Base-by-base conservation (phyloP, 495 filamentous ascomycete species). In the Emericellopsis terricola region DNA sequence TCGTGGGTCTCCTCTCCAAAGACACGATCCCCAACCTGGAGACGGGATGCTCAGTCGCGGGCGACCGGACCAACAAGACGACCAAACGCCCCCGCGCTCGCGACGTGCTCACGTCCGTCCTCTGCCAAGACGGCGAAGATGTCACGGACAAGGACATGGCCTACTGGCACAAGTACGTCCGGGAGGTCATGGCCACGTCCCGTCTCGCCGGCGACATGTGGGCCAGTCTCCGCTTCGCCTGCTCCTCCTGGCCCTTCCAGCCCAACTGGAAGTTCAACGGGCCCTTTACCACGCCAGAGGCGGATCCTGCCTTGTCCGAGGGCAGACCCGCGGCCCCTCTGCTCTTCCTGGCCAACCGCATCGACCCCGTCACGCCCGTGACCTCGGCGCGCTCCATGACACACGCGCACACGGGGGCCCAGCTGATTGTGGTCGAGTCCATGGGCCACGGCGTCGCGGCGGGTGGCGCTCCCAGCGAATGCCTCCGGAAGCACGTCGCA, bases 91-190 rank as follows among this genome's bases (percentile, higher is more conserved):
- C n/a, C n/a, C n/a, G n/a, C n/a, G n/a, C n/a, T n/a, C n/a, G n/a
- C n/a, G n/a, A n/a, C n/a, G n/a, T n/a, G n/a, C n/a, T n/a, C n/a
- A n/a, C n/a, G n/a, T 65, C 63, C n/a, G 65, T 80, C 29, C 46
- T 65, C 0, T 81, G 77, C 47, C 50, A 59, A 1, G 76, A 82
- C 44, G 68, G 64, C 0, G 55, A 56, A 9, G 52, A 50, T 19
- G 40, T 60, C 13, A 21, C 41, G 11, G 15, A 15, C 17, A 33
- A 39, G 1, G 41, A 45, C 3, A 50, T 52, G 11, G 39, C 49
- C 1, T 43, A 41, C 11, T 71, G 76, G 31, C 29, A 40, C 7
- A 30, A 43, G 1, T 53, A 62, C 33, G 60, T 65, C 40, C 17
- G 39, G 11, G 20, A 46, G 13, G 44, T 72, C 8, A 42, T 46